Conservation (phyloP, 1,139 yeast species). For the Diutina pseudorugosa region DNA sequence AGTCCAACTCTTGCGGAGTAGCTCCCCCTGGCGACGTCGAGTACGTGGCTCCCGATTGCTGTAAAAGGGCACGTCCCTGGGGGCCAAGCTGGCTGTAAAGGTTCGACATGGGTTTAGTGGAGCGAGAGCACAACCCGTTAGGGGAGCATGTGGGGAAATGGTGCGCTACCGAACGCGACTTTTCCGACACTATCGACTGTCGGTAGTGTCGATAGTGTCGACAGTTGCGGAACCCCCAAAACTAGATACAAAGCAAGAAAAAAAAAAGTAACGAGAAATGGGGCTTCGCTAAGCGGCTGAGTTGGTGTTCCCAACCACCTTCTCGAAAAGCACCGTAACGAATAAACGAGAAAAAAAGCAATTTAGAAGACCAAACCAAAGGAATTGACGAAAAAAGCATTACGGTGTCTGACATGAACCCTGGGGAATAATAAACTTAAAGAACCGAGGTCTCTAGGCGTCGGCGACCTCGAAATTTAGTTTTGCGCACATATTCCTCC, state of each 20-base stretch:
- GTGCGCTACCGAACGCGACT: background rate
- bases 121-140: background rate
- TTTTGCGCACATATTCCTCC: background rate
- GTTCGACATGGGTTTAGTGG: background rate
- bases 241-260: too few relatives aligned
- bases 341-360: too few relatives aligned
- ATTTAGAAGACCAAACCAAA: too few relatives aligned
- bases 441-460: background rate
- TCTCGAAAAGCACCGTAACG: background rate
- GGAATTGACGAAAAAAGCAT: too few relatives aligned
- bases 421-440: background rate
- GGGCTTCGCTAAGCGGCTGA: background rate
- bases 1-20: slow-evolving; percentile 38
- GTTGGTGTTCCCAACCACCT: background rate
- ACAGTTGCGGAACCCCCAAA: too few relatives aligned
- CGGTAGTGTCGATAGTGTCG: background rate
- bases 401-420: background rate
- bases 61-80: background rate
- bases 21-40: background rate
- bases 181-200: background rate
- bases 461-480: too few relatives aligned
- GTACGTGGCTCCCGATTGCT: background rate
- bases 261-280: background rate
- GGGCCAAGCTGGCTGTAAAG: slow-evolving; percentile 1
- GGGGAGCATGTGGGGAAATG: background rate